phyloP scores from a whole-genome alignment of 2,329 filamentous ascomycete species.

The Fusarium sp. region DNA sequence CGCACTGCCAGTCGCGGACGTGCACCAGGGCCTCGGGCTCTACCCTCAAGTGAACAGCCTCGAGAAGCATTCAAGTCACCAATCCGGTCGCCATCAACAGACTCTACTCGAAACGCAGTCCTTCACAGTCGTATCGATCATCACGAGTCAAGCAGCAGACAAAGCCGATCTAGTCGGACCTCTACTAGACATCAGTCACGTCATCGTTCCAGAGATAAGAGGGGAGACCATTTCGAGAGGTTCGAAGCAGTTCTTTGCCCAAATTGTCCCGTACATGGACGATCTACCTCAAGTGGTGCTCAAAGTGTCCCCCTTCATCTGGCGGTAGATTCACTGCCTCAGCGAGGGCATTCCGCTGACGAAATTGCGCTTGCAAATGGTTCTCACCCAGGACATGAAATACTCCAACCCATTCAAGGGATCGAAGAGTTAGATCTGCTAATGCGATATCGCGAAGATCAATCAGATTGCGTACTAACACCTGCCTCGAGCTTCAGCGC shows the following conservation, averaged over 20 bases:
- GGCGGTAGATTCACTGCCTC: constrained; percentile 5
- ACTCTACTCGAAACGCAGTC: neutral
- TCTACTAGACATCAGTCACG: neutral
- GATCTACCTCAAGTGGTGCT: neutral
- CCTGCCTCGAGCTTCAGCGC: constrained; percentile 17
- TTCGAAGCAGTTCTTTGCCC: constrained; percentile 25
- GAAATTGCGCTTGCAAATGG: constrained; percentile 34
- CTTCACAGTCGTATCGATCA: neutral
- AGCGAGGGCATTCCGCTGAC: constrained; percentile 7
- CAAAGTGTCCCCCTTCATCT: constrained; percentile 6
- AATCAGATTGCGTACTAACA: neutral
- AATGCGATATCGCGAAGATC: constrained; percentile 6
- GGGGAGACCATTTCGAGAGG: constrained; percentile 11
- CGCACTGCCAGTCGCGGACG: neutral
- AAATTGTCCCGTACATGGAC: constrained; percentile 31
- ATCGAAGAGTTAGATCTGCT: constrained; percentile 3
- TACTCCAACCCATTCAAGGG: neutral
- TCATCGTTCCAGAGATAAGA: neutral
- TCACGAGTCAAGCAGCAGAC: neutral
- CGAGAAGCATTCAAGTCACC: neutral
- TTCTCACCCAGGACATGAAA: constrained; percentile 48
- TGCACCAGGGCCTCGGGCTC: neutral
- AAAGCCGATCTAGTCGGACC: neutral
- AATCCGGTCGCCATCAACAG: neutral
- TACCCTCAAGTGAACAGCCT: neutral